Base-by-base conservation (phyloP, 2,329 filamentous ascomycete genomes). In the Pseudocercospora fijiensis region DNA sequence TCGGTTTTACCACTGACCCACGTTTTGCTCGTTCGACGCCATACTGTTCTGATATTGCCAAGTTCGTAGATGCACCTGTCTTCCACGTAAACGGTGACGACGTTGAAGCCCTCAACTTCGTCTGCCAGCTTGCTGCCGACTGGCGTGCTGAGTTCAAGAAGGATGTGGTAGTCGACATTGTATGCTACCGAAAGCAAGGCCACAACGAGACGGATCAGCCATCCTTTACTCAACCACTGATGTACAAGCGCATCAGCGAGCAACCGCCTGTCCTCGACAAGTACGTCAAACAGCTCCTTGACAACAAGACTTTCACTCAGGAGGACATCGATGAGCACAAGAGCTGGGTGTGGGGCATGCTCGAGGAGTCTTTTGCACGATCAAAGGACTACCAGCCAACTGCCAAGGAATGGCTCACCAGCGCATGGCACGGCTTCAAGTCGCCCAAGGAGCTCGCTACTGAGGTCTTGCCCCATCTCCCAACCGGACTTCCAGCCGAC, bases 161-260 rank as follows among this genome's bases (percentile, higher is more conserved):
- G 77, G 95, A 99, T 77, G 94, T 98, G 67, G 93, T 99, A 72
- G 92, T 99, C 75, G 95, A 99, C 78, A 87, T 99, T 74, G 92
- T 98, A 76, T 99, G 95, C 86, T 99, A 99, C 85, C 90, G 95
- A 76, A 99, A 98, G 83, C 88, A 97, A 78, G 95, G 95, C 67
- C 95, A 99, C 87, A 99, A 99, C 82, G 95, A 99, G 84, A 99
- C 95, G 10, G 95, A 99, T 77, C 95, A 99, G 84, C 95, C 95
- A 55, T 96, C 94, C 45, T 99, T 99, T 84, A 99, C 95, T n/a
- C 95, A 99, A 78, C 95, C 95, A 45, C 83, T 97, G 72, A 99
- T 99, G 95, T 99, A 99, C 87, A 97, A 98, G 88, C 91, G 90
- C 75, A 98, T 99, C 76, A 86, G 88, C 71, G 85, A 89, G 65